Base-by-base conservation (phyloP, 2,329 filamentous ascomycete species). In the Fusarium acutatum region DNA sequence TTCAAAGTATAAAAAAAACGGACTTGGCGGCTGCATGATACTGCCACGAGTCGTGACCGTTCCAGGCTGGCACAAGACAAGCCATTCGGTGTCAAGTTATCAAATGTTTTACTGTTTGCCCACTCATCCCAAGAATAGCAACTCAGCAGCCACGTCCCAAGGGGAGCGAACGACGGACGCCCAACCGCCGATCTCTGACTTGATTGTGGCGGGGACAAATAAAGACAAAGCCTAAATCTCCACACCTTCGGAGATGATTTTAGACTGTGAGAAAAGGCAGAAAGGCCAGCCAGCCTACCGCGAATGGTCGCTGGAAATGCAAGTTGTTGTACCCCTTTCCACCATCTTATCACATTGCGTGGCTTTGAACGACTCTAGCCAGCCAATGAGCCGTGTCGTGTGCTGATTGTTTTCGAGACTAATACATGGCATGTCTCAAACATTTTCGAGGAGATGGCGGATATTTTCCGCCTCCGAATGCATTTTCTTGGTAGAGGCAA, bases 61-160 rank as follows among this genome's bases (percentile, higher is more conserved):
- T 71, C 64, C 53, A 56, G 43, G 38, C 54, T 60, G 47, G 38
- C 65, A 60, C 44, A 69, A 49, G 47, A 52, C 60, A 54, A 57
- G 24, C 57, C 47, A 53, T 26, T 22, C 24, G 28, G 41, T 52
- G 32, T 47, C 37, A 59, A 47, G 28, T 60, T 58, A 63, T 26
- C 32, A 49, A 61, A 40, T 63, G 52, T 38, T 46, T 53, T 50
- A 47, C 20, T 61, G 46, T 60, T 50, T 59, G 50, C 30, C 67
- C 49, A 49, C 34, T 34, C 58, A 37, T 62, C 60, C 67, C 67
- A 72, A 74, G 50, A 74, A 74, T 68, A 73, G 71, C 38, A 68
- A 64, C 49, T 32, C 32, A 64, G 57, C 71, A 64, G 53, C 71
- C 60, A 62, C 53, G 57, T 53, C 71, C 56, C 41, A 67, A 54